Evolutionary conservation across 305 asterid genomes (phyloP).

Genomic region (Fraxinus floribunda): DNA sequence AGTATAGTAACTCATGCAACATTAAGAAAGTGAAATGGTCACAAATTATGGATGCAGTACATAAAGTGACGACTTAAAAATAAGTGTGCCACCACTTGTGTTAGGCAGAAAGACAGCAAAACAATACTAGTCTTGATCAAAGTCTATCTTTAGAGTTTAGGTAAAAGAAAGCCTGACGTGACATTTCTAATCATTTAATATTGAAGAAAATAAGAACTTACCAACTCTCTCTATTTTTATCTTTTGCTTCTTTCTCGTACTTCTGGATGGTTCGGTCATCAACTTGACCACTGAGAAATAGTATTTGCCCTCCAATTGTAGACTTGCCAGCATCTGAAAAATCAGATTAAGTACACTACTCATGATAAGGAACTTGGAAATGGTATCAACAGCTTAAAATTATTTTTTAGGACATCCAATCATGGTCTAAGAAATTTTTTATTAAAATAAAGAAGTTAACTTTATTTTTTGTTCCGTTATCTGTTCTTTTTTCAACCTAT

Average conservation of each 20-base stretch:
- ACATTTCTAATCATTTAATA: slow-evolving; percentile 7
- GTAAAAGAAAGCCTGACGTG: background rate
- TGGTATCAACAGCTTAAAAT: slow-evolving; percentile 7
- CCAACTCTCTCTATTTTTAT: slow-evolving; percentile 99
- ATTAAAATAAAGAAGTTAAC: background rate
- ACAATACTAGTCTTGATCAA: background rate
- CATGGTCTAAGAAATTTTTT: background rate
- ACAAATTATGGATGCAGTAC: slow-evolving; percentile 6
- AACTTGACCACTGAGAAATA: slow-evolving; percentile 93
- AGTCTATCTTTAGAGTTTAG: background rate
- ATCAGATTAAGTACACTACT: slow-evolving; percentile 19
- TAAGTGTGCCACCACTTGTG: background rate
- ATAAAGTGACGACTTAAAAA: background rate
- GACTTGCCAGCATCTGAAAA: slow-evolving; percentile 97
- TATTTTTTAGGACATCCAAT: background rate
- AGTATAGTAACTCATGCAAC: background rate
- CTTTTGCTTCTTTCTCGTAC: slow-evolving; percentile 96
- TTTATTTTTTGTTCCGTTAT: background rate
- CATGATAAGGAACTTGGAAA: slow-evolving; percentile 18
- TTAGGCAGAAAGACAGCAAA: background rate
- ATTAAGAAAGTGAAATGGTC: slow-evolving; percentile 8
- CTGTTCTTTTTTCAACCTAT: background rate
- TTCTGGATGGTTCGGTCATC: slow-evolving; percentile 98
- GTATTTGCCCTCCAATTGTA: slow-evolving; percentile 90
- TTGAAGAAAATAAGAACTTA: slow-evolving; percentile 35